These are phyloP conservation scores for Trichoderma sp. DNA, from an alignment of 2,329 filamentous ascomycete species.

Conservation along the genomic window DNA sequence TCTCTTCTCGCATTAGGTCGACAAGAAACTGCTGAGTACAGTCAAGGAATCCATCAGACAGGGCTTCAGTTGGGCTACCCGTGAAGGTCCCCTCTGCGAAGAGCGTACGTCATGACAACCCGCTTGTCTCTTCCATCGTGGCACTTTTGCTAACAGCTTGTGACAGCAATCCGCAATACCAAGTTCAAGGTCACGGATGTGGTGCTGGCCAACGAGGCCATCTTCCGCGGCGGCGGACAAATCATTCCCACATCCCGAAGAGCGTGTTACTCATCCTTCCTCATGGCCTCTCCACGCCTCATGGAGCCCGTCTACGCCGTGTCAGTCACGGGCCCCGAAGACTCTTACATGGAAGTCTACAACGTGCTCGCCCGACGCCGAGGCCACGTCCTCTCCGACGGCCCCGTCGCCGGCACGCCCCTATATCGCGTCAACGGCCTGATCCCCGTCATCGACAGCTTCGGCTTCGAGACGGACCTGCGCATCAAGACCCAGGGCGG, in stretches of 20 bases:
- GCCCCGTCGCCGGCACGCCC: conserved; percentile 89
- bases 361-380: conserved; percentile 85
- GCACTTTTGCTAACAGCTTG: conserved; percentile 35
- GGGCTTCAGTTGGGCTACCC: conserved; percentile 93
- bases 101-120: conserved; percentile 68
- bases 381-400: conserved; percentile 92
- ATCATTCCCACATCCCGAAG: conserved; percentile 94
- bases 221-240: conserved; percentile 92
- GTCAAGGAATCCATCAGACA: conserved; percentile 93
- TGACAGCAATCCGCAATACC: conserved; percentile 85
- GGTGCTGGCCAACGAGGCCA: conserved; percentile 81
- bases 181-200: conserved; percentile 97
- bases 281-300: conserved; percentile 92
- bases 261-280: conserved; percentile 92
- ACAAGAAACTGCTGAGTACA: conserved; percentile 84
- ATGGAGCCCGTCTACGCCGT: conserved; percentile 97
- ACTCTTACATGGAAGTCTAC: conserved; percentile 85
- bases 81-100: conserved; percentile 96
- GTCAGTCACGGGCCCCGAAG: conserved; percentile 88
- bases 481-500: conserved; percentile 94
- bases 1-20: conserved; percentile 59
- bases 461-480: conserved; percentile 97
- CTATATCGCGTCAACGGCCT: conserved; percentile 89
- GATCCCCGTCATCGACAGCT: conserved; percentile 94
- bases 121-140: neutral